Conservation (phyloP, 2,329 filamentous ascomycete species). For the Penicillium sp. region DNA sequence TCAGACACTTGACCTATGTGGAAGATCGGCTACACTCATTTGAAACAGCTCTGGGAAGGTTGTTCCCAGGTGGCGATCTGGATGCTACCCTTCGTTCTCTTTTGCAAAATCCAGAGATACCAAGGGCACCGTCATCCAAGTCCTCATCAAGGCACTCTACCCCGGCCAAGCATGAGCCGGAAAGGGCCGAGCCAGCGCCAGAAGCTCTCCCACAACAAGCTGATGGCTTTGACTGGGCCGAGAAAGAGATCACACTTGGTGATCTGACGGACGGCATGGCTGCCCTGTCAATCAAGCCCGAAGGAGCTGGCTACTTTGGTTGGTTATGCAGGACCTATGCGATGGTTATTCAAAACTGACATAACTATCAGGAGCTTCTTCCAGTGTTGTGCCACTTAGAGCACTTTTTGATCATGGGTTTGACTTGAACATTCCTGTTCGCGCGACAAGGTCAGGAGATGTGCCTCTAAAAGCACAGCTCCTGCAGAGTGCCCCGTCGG, state of each 20-base stretch:
- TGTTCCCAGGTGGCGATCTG: constrained; percentile 41
- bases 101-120: constrained; percentile 35
- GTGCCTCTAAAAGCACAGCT: constrained; percentile 40
- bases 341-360: background rate
- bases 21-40: constrained; percentile 41
- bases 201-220: constrained; percentile 45
- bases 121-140: constrained; percentile 35
- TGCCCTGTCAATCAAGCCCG: constrained; percentile 40
- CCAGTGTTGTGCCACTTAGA: constrained; percentile 40
- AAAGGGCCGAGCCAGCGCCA: constrained; percentile 37
- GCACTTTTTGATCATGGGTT: constrained; percentile 40
- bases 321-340: background rate
- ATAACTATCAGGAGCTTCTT: constrained; percentile 32
- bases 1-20: constrained; percentile 40
- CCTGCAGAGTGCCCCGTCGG: constrained; percentile 37
- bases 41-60: constrained; percentile 37
- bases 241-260: constrained; percentile 39
- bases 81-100: constrained; percentile 40
- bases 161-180: constrained; percentile 33
- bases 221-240: constrained; percentile 40
- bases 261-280: constrained; percentile 43
- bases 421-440: constrained; percentile 37
- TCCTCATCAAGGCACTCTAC: constrained; percentile 40
- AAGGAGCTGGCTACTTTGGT: constrained; percentile 42
- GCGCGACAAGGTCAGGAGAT: constrained; percentile 28